These are phyloP conservation scores for Telopea speciosissima DNA, from an alignment of 177 flowering plant species.

Conservation along the genomic window DNA sequence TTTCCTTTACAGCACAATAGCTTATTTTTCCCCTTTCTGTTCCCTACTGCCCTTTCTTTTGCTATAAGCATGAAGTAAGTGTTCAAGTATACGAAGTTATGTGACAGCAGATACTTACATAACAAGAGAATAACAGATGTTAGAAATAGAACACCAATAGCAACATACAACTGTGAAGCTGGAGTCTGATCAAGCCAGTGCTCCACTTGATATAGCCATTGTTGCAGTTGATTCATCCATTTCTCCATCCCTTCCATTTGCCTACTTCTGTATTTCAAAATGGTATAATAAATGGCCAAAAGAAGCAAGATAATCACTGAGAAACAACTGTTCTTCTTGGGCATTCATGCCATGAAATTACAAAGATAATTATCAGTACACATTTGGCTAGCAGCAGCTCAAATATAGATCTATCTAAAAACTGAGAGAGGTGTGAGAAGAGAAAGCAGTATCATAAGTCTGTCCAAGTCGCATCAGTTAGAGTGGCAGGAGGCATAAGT, in stretches of 20 bases:
- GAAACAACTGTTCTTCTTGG: not conserved
- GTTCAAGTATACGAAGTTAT: no score
- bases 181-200: slow-evolving; percentile 18
- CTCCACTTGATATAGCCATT: slow-evolving; percentile 9
- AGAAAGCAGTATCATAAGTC: not conserved
- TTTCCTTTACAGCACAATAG: no score
- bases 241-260: slow-evolving; percentile 9
- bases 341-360: not conserved
- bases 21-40: not conserved
- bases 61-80: no score
- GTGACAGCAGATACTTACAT: slow-evolving; percentile 12
- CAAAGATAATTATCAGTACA: not conserved
- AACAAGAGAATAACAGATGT: slow-evolving; percentile 19
- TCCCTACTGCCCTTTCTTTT: no score
- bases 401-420: no score
- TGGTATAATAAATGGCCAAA: not conserved
- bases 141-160: slow-evolving; percentile 19
- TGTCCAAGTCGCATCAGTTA: not conserved
- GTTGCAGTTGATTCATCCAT: slow-evolving; percentile 10
- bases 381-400: not conserved
- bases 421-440: not conserved
- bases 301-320: not conserved
- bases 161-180: slow-evolving; percentile 21
- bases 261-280: not conserved
- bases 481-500: not conserved